A percentile compares a stretch with the other conserved stretches of the same genome.
Evolutionary conservation across 2,329 filamentous ascomycete species (phyloP).

Genomic region (Pyrenophora seminiperda): DNA sequence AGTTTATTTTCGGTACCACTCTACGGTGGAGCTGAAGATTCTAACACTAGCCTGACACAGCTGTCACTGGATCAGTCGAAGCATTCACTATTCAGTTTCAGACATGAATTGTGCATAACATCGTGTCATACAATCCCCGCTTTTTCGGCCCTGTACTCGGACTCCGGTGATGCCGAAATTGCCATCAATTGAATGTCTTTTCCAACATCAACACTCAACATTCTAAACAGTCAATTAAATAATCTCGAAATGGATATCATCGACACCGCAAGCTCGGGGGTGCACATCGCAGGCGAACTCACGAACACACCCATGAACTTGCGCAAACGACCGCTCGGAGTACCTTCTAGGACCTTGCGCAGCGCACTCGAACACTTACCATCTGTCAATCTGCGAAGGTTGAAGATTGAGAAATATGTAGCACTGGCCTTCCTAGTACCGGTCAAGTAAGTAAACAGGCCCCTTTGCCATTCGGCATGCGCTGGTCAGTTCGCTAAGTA

Average conservation of each 20-base stretch:
- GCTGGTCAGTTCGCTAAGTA: not conserved
- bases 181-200: not conserved
- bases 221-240: not conserved
- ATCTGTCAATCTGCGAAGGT: not conserved
- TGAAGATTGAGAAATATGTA: slow-evolving; percentile 6
- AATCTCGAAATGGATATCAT: not conserved
- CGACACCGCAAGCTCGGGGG: not conserved
- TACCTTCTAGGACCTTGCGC: not conserved
- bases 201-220: not conserved
- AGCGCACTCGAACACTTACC: slow-evolving; percentile 8
- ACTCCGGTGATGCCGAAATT: too few relatives aligned
- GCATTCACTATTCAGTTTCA: too few relatives aligned
- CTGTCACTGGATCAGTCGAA: too few relatives aligned
- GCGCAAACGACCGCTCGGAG: not conserved
- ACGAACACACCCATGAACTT: not conserved
- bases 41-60: not conserved
- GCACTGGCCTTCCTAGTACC: slow-evolving; percentile 1
- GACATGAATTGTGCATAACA: too few relatives aligned
- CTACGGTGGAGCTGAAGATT: not conserved
- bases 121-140: too few relatives aligned
- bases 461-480: too few relatives aligned
- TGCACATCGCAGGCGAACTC: not conserved
- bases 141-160: too few relatives aligned
- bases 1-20: slow-evolving; percentile 3
- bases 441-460: not conserved